A percentile compares a stretch with the other conserved stretches of the same genome.
These are phyloP conservation scores for Pyracantha coccinea DNA, from an alignment of 331 rosid genomes.

Conservation along the genomic window DNA sequence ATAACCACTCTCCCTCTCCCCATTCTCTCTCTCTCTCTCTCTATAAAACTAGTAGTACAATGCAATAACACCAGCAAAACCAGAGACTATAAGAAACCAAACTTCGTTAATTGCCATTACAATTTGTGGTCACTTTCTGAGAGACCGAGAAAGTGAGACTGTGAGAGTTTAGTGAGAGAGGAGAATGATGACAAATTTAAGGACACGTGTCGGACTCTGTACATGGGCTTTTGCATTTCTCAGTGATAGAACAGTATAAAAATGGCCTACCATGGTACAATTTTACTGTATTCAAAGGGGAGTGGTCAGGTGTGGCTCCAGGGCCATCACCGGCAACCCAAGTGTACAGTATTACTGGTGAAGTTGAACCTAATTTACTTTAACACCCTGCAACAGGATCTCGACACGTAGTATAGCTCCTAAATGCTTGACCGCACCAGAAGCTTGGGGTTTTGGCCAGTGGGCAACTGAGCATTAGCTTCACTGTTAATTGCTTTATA, in stretches of 20 bases:
- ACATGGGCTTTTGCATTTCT: not conserved
- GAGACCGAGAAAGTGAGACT: not conserved
- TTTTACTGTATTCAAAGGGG: not conserved
- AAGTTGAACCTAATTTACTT: too few relatives aligned
- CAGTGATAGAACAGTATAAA: not conserved
- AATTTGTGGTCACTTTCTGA: not conserved
- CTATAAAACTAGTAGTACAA: not conserved
- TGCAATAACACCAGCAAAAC: not conserved
- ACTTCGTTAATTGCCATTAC: not conserved
- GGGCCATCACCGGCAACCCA: not conserved
- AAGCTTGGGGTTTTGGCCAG: too few relatives aligned
- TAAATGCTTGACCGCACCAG: too few relatives aligned
- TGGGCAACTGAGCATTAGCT: not conserved
- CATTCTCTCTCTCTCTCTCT: conserved; percentile 12
- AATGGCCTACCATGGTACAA: not conserved
- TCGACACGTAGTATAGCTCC: too few relatives aligned
- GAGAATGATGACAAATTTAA: not conserved
- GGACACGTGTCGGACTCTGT: not conserved
- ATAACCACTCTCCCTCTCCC: conserved; percentile 44
- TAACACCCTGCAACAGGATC: too few relatives aligned
- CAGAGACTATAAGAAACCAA: not conserved
- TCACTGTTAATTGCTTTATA: not conserved
- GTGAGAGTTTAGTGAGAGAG: not conserved
- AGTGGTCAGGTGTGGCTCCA: not conserved
- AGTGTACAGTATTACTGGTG: too few relatives aligned